These are phyloP conservation scores for Tetrahymena thermophila DNA, from an alignment of 73 alveolate species.

Conservation along the genomic window DNA sequence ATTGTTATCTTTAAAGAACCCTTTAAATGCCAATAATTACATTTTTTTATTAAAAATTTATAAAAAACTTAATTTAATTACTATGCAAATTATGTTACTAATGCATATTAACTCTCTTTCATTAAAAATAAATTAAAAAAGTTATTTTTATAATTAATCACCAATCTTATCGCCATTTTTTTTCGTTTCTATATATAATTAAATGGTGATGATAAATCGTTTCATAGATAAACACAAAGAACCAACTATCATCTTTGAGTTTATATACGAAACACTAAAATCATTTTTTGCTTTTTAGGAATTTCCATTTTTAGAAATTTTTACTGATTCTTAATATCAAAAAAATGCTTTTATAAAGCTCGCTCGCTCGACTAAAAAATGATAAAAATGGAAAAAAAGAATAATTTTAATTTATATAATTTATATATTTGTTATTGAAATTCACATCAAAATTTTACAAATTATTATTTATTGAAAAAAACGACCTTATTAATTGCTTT, in stretches of 20 bases:
- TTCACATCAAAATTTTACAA: too few relatives aligned
- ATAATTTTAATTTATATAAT: too few relatives aligned
- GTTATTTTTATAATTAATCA: not conserved
- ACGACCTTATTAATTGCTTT: not conserved
- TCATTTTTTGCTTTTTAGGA: too few relatives aligned
- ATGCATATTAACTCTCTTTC: not conserved
- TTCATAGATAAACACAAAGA: not conserved
- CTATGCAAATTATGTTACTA: not conserved
- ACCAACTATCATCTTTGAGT: not conserved
- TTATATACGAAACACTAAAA: not conserved
- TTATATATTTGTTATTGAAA: too few relatives aligned
- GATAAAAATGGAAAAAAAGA: too few relatives aligned
- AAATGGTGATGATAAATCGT: too few relatives aligned
- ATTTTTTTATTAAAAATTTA: not conserved
- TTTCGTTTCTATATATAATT: not conserved
- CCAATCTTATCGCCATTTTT: not conserved
- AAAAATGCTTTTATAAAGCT: not conserved
- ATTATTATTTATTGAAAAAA: too few relatives aligned
- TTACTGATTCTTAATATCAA: not conserved
- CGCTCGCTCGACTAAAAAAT: too few relatives aligned
- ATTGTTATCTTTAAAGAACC: not conserved
- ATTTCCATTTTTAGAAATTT: not conserved
- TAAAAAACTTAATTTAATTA: not conserved
- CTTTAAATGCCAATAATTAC: not conserved
- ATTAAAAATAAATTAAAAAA: not conserved